These are phyloP conservation scores for Starmerella geochares DNA, from an alignment of 805 yeast genomes.

Conservation along the genomic window DNA sequence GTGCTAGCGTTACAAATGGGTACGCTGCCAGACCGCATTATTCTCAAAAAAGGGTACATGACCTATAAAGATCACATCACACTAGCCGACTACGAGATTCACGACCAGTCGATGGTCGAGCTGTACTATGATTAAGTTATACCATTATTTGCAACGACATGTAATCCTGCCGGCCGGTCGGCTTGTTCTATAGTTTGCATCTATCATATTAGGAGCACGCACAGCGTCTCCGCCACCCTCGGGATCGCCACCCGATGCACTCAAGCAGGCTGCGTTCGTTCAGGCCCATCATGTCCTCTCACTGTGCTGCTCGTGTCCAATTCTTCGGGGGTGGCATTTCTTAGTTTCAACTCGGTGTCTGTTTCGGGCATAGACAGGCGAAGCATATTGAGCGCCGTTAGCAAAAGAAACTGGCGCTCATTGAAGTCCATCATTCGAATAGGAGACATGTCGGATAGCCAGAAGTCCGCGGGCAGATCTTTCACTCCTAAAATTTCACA, in stretches of 20 bases:
- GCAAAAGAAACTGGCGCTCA: conserved; percentile 13
- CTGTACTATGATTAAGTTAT: conserved; percentile 34
- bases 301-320: background rate
- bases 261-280: background rate
- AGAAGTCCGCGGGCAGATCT: conserved; percentile 9
- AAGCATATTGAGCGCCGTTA: conserved; percentile 5
- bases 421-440: conserved; percentile 8
- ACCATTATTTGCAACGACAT: background rate
- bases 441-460: conserved; percentile 24
- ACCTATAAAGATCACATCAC: conserved; percentile 81
- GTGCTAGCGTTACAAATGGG: conserved; percentile 77
- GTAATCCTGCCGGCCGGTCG: background rate
- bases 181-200: too few species aligned
- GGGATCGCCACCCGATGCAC: too few species aligned
- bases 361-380: conserved; percentile 4
- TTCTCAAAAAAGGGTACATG: conserved; percentile 76
- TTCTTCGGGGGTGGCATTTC: background rate
- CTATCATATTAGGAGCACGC: too few species aligned
- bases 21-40: conserved; percentile 49
- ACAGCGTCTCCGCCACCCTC: too few species aligned
- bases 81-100: conserved; percentile 89
- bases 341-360: background rate
- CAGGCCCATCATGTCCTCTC: background rate
- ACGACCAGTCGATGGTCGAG: conserved; percentile 79
- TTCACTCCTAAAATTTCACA: background rate